phyloP scores from a whole-genome alignment of 148 eudicot genomes.

The Agrostemma githago region DNA sequence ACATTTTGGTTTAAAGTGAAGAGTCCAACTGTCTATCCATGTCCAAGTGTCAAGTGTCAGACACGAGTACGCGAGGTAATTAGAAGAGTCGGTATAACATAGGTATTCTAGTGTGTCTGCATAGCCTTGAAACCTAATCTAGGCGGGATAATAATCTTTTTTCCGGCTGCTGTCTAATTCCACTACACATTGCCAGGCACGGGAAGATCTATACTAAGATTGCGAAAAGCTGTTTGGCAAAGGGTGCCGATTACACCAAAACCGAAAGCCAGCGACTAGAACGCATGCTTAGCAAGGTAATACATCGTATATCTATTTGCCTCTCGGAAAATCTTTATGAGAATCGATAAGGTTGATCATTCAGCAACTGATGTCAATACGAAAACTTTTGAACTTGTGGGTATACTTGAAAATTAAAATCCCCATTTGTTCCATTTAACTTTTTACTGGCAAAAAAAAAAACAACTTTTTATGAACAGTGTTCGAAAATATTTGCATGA shows the following conservation, averaged over 20 bases:
- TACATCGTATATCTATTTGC: not conserved
- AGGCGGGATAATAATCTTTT: not conserved
- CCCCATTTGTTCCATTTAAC: too few species aligned
- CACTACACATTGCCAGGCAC: constrained; percentile 39
- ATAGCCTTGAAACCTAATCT: not conserved
- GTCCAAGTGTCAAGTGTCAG: too few species aligned
- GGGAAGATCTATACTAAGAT: constrained; percentile 82
- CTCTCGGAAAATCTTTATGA: not conserved
- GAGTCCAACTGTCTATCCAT: too few species aligned
- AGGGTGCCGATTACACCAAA: constrained; percentile 87
- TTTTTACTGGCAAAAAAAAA: too few species aligned
- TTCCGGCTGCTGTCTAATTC: not conserved
- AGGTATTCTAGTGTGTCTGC: too few species aligned
- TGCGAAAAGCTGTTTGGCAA: constrained; percentile 85
- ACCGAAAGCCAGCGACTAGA: constrained; percentile 82
- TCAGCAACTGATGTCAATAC: not conserved
- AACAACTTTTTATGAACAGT: too few species aligned
- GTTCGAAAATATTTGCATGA: not conserved
- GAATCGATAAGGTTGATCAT: not conserved
- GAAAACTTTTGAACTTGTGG: not conserved
- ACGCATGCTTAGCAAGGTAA: constrained; percentile 88
- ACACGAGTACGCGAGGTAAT: too few species aligned
- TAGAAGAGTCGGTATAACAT: too few species aligned
- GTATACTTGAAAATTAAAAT: not conserved
- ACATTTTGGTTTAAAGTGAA: too few species aligned